Evolutionary conservation across 2,329 filamentous ascomycete genomes (phyloP).

Genomic region (Grosmannia serpens): DNA sequence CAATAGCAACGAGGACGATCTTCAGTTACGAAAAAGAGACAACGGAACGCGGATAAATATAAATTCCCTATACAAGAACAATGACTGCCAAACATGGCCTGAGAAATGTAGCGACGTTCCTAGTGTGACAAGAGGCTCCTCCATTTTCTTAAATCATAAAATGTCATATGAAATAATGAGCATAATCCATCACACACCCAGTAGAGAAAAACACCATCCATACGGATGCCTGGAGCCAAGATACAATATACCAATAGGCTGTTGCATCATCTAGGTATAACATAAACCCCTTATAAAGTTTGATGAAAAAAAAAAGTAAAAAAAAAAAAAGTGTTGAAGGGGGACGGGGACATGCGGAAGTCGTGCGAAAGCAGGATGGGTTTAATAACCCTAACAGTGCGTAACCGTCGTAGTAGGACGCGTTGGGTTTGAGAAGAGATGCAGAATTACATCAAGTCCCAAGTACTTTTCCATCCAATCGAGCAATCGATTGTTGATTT

Average conservation of each 20-base stretch:
- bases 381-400: background rate
- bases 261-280: background rate
- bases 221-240: background rate
- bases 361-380: conserved; percentile 11
- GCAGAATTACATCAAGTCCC: background rate
- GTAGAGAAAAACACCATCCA: background rate
- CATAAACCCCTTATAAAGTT: background rate
- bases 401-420: background rate
- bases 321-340: conserved; percentile 1
- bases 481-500: background rate
- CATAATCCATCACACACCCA: background rate
- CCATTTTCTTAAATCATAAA: background rate
- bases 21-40: no score
- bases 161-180: background rate
- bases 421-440: no score
- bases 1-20: no score
- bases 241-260: background rate
- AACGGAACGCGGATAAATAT: no score
- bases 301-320: conserved; percentile 7
- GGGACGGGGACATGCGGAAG: background rate
- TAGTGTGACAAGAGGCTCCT: no score
- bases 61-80: no score
- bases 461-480: background rate
- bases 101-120: no score
- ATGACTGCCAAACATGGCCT: no score